Conservation (phyloP, 495 filamentous ascomycete species). For the Aspergillus steynii region DNA sequence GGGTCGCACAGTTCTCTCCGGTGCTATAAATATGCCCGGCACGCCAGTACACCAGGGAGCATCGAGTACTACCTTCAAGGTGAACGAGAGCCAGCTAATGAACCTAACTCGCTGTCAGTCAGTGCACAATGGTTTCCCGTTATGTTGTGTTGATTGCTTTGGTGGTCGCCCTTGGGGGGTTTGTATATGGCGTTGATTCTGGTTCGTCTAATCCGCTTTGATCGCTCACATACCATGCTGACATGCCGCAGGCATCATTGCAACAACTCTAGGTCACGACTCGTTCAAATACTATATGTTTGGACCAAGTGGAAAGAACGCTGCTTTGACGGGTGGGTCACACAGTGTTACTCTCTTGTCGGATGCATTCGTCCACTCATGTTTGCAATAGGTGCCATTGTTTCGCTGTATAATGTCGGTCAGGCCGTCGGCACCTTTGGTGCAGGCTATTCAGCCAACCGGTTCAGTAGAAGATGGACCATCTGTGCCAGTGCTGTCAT, state of each 20-base stretch:
- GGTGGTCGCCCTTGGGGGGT: constrained; percentile 17
- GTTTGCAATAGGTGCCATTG: constrained; percentile 26
- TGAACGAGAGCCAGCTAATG: neutral
- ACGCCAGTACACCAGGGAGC: neutral
- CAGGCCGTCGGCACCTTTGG: constrained; percentile 26
- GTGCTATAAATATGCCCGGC: constrained; percentile 7
- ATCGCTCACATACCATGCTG: neutral
- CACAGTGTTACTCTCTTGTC: neutral
- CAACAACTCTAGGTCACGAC: constrained; percentile 29
- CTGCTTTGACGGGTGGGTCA: constrained; percentile 18
- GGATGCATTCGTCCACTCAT: neutral
- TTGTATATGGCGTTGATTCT: constrained; percentile 17
- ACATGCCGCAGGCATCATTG: constrained; percentile 25
- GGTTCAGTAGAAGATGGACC: constrained; percentile 27
- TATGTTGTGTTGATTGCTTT: constrained; percentile 12
- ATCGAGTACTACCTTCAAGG: neutral
- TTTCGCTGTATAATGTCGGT: constrained; percentile 31
- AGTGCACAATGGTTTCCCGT: constrained; percentile 5
- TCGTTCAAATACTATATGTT: constrained; percentile 30
- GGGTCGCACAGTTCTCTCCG: neutral
- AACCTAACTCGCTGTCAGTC: neutral
- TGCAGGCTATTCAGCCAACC: constrained; percentile 25
- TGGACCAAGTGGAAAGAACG: constrained; percentile 20
- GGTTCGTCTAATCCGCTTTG: constrained; percentile 1
- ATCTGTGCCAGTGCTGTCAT: constrained; percentile 30